Percentiles rank a stretch among this genome's conserved stretches.
Evolutionary conservation across 495 filamentous ascomycete genomes (phyloP).

Genomic region (Immersiella caudata): DNA sequence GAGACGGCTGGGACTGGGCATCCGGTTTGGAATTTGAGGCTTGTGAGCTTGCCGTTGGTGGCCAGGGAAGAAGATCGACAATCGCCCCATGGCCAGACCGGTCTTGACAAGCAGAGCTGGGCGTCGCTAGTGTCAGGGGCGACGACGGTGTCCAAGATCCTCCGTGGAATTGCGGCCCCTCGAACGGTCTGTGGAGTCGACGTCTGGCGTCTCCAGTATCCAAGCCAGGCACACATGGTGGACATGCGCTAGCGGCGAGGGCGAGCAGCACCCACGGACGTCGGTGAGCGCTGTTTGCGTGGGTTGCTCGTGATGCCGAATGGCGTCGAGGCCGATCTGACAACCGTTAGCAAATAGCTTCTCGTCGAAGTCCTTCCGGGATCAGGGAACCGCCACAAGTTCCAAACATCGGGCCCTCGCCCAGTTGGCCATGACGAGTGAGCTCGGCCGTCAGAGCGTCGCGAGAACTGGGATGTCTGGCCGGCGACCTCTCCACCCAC

Average conservation of each 20-base stretch:
- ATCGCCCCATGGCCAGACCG: background rate
- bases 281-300: background rate
- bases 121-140: constrained; percentile 2
- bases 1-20: background rate
- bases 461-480: background rate
- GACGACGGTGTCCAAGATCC: background rate
- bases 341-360: background rate
- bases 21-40: background rate
- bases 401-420: background rate
- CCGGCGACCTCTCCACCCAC: background rate
- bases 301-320: background rate
- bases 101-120: background rate
- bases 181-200: background rate
- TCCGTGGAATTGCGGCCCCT: background rate
- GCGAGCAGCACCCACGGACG: background rate
- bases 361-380: background rate
- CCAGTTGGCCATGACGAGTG: background rate
- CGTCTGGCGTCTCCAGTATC: background rate
- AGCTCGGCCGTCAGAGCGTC: background rate
- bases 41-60: background rate
- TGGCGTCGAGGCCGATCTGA: background rate
- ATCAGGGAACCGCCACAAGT: background rate
- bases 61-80: background rate
- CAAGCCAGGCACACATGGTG: background rate
- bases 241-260: background rate